Conservation (phyloP, 2,329 filamentous ascomycete genomes). For the Whalleya microplaca region DNA sequence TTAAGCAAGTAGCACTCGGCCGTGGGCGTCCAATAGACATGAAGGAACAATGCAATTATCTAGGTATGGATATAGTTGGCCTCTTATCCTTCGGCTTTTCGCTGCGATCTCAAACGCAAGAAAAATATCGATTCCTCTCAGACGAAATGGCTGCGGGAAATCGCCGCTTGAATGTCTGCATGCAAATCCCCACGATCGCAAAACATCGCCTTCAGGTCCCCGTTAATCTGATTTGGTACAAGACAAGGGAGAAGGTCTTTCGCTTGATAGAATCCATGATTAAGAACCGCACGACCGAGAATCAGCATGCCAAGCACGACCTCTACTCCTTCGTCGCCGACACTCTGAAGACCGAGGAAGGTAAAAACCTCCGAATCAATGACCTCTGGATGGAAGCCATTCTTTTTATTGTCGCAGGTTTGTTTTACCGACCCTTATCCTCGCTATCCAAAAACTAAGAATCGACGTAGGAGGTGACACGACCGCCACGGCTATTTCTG, state of each 20-base stretch:
- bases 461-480: conserved; percentile 30
- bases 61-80: conserved; percentile 22
- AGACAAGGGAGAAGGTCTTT: conserved; percentile 3
- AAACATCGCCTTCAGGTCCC: conserved; percentile 8
- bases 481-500: conserved; percentile 27
- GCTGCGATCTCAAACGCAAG: conserved; percentile 17
- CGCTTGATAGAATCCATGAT: conserved; percentile 17
- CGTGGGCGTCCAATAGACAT: conserved; percentile 11
- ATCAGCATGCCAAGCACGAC: conserved; percentile 14
- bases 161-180: conserved; percentile 15
- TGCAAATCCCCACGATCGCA: conserved; percentile 19
- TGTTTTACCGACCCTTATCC: not conserved
- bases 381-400: conserved; percentile 53
- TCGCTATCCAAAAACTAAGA: not conserved
- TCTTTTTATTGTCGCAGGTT: conserved; percentile 37
- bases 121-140: conserved; percentile 19
- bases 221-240: conserved; percentile 12
- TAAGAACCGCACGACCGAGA: conserved; percentile 15
- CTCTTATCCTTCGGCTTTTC: conserved; percentile 22
- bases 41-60: conserved; percentile 12
- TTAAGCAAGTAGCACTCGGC: conserved; percentile 4
- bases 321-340: conserved; percentile 23
- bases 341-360: conserved; percentile 11
- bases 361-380: conserved; percentile 4
- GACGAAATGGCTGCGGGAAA: conserved; percentile 13